Evolutionary conservation across 768 basidiomycete genomes (phyloP), one percentile per base, ranked within the genome.

Genomic region (Auriscalpium vulgare): DNA sequence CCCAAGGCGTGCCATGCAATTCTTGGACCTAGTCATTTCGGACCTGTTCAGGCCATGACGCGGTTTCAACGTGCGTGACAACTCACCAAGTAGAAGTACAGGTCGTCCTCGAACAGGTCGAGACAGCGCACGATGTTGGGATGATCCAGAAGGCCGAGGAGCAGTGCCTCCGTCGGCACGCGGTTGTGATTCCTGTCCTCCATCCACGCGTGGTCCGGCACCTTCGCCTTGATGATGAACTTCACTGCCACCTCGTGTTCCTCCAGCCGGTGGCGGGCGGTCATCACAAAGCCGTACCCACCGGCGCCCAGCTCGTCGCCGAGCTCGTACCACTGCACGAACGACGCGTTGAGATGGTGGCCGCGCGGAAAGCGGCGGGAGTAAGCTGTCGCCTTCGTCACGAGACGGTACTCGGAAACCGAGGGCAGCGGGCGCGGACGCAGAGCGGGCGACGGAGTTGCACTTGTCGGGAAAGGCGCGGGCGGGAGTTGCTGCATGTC

Each of bases 221-320:
- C 76, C 58, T 82, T 79, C 51, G 75, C 78, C 69, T 91, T 94
- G 73, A 88, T 82, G 66, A 97, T 93, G 69, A 97, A 97, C 72
- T 97, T 97, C 70, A 97, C 88, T 0, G 94, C 94, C 53, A 94
- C 93, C 67, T 93, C 88, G 56, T 74, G 69, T 0, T 76, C 76
- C 47, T 79, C 76, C 35, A 60, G 63, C 13, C 80, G 82, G 66
- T 90, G 82, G 37, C 75, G 71, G 10, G 91, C 93, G 3, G 88
- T 87, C 80, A 95, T 89, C 29, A 97, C 95, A 67, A 97, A 97
- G 2, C 94, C 94, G 67, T 94, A 97, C 16, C 94, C 94, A 46
- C 95, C 95, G 10, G 85, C 84, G 44, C 95, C 95, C 23, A 97
- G 77, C 67, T 91, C 86, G 61, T 88, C 88, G 38, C 78, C 80